Conservation (phyloP, 495 filamentous ascomycete genomes). For the Astrocystis sublimbata region DNA sequence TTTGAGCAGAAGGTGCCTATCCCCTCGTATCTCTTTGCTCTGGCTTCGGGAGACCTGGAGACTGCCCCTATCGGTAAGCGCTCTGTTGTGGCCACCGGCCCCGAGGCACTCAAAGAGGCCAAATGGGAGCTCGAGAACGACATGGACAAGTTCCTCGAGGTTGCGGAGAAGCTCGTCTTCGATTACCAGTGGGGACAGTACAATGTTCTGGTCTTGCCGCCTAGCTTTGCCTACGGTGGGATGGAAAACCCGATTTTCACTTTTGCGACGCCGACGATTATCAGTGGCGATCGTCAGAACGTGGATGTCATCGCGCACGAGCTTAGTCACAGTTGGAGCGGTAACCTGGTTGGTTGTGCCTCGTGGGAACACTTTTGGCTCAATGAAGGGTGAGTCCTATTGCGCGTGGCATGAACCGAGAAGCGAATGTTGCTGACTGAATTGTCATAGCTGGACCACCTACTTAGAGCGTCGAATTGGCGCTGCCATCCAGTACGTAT, state of each 20-base stretch:
- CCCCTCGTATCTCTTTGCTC: slow-evolving; percentile 87
- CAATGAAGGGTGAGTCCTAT: not conserved
- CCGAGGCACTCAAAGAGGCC: slow-evolving; percentile 78
- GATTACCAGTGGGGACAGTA: slow-evolving; percentile 93
- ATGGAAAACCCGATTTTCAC: slow-evolving; percentile 97
- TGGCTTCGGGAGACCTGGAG: slow-evolving; percentile 87
- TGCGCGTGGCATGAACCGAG: not conserved
- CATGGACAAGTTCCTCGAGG: slow-evolving; percentile 86
- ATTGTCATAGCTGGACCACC: slow-evolving; percentile 77
- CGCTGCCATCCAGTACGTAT: slow-evolving; percentile 56
- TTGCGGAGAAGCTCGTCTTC: slow-evolving; percentile 84
- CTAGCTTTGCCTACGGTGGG: slow-evolving; percentile 83
- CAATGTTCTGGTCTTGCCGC: slow-evolving; percentile 87
- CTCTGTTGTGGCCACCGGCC: slow-evolving; percentile 79
- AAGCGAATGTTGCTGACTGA: not conserved
- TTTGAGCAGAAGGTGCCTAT: slow-evolving; percentile 91
- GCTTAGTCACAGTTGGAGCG: slow-evolving; percentile 87
- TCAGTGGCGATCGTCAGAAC: slow-evolving; percentile 89
- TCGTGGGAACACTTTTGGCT: slow-evolving; percentile 90
- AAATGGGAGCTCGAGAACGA: slow-evolving; percentile 89
- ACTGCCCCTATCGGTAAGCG: slow-evolving; percentile 82
- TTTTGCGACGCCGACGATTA: slow-evolving; percentile 89
- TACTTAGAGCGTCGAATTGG: slow-evolving; percentile 84
- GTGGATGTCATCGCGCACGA: slow-evolving; percentile 97
- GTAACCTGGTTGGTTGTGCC: slow-evolving; percentile 85